Conservation (phyloP, 2,329 filamentous ascomycete species). For the Microdochium bolleyi region DNA sequence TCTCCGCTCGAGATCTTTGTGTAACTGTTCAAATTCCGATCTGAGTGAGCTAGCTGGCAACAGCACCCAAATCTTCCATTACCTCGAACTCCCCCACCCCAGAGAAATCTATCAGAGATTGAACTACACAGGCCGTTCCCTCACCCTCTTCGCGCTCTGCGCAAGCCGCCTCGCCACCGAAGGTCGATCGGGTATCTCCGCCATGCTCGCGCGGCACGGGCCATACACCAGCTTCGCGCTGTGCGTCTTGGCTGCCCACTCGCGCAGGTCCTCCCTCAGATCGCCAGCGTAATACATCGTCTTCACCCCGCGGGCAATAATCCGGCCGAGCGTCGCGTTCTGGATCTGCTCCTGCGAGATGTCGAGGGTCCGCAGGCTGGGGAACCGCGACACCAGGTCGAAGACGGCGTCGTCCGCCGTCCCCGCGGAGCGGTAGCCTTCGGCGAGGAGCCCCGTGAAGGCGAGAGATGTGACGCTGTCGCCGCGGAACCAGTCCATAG, state of each 20-base stretch:
- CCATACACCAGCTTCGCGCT: constrained; percentile 8
- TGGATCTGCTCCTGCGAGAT: constrained; percentile 10
- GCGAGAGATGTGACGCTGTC: constrained; percentile 12
- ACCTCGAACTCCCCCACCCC: too few species aligned
- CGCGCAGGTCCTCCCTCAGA: constrained; percentile 6
- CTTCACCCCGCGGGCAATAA: constrained; percentile 12
- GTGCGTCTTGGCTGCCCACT: constrained; percentile 12
- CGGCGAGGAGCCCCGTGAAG: constrained; percentile 50
- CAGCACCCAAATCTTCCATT: too few species aligned
- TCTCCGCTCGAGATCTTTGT: too few species aligned
- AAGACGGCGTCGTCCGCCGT: constrained; percentile 8
- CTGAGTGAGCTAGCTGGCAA: too few species aligned
- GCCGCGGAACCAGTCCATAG: constrained; percentile 13
- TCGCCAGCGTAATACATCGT: constrained; percentile 10
- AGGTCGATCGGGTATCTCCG: constrained; percentile 1
- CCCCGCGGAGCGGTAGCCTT: constrained; percentile 1
- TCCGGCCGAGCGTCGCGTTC: constrained; percentile 9
- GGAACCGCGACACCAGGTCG: constrained; percentile 12
- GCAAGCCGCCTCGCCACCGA: background rate
- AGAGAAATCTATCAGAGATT: too few species aligned
- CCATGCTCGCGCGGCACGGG: background rate
- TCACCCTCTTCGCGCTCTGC: background rate
- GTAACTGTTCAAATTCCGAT: too few species aligned
- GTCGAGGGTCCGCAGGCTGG: constrained; percentile 14
- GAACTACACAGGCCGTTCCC: background rate